These are phyloP conservation scores for Phialemonium atrogriseum DNA, from an alignment of 2,329 filamentous ascomycete genomes.

Conservation along the genomic window DNA sequence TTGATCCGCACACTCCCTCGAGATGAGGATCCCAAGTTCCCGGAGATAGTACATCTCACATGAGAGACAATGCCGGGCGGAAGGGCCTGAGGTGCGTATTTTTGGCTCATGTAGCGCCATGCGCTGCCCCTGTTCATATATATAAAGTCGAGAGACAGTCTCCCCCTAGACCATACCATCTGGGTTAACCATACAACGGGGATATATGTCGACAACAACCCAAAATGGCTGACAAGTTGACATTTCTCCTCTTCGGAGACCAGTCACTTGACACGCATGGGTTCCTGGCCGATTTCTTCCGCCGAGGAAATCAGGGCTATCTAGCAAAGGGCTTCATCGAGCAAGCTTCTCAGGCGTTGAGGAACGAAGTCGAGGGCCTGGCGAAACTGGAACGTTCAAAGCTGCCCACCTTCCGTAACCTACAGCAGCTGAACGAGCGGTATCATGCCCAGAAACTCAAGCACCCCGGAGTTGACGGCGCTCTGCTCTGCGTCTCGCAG, in stretches of 20 bases:
- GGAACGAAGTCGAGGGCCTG: slow-evolving; percentile 50
- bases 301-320: slow-evolving; percentile 34
- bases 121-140: slow-evolving; percentile 1
- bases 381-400: slow-evolving; percentile 46
- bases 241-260: slow-evolving; percentile 60
- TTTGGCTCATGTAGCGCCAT: background rate
- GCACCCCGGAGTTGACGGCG: slow-evolving; percentile 56
- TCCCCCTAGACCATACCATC: background rate
- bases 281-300: slow-evolving; percentile 49
- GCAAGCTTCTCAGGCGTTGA: slow-evolving; percentile 46
- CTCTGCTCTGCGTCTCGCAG: slow-evolving; percentile 56
- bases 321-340: slow-evolving; percentile 56
- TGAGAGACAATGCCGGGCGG: slow-evolving; percentile 2
- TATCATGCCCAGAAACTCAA: slow-evolving; percentile 51
- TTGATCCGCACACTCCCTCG: slow-evolving; percentile 8
- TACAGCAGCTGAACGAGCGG: slow-evolving; percentile 56
- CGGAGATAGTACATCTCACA: background rate
- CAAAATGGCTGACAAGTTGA: slow-evolving; percentile 38
- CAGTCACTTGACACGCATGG: slow-evolving; percentile 61
- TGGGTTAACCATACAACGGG: slow-evolving; percentile 1
- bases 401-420: slow-evolving; percentile 53
- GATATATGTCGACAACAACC: slow-evolving; percentile 16
- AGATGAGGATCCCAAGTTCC: slow-evolving; percentile 7
- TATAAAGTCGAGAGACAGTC: slow-evolving; percentile 9
- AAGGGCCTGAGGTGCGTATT: slow-evolving; percentile 2